Conservation (phyloP, 108 stramenopile genomes). For the Cyclotella kingstonii region DNA sequence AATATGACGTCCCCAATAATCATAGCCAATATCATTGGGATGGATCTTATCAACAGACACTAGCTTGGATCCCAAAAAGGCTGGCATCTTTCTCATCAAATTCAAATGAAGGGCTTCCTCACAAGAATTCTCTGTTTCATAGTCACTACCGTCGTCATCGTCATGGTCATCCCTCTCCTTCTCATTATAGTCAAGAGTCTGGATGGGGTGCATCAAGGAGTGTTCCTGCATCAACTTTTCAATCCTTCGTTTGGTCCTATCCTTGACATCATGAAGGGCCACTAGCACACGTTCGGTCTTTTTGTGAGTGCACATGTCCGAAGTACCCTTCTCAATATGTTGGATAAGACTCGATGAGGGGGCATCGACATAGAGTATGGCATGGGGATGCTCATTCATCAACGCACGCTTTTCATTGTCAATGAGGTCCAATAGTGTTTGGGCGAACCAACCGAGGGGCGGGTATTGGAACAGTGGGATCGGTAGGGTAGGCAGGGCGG, state of each 20-base stretch:
- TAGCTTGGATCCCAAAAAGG: slow-evolving; percentile 10
- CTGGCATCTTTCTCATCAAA: slow-evolving; percentile 5
- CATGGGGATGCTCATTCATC: slow-evolving; percentile 45
- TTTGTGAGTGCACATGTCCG: slow-evolving; percentile 33
- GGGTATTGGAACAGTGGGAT: slow-evolving; percentile 43
- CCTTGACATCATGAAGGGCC: slow-evolving; percentile 43
- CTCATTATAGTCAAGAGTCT: too few species aligned
- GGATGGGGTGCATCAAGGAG: slow-evolving; percentile 13
- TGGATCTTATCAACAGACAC: slow-evolving; percentile 57
- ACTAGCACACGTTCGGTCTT: slow-evolving; percentile 42
- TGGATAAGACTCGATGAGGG: slow-evolving; percentile 38
- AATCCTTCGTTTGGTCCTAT: slow-evolving; percentile 32
- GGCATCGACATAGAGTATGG: slow-evolving; percentile 57
- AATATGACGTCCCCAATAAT: slow-evolving; percentile 69
- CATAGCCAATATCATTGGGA: slow-evolving; percentile 69
- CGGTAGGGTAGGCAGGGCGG: slow-evolving; percentile 53
- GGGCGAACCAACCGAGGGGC: slow-evolving; percentile 60
- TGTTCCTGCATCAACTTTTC: slow-evolving; percentile 52
- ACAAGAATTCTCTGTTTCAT: neutral
- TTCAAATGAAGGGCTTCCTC: slow-evolving; percentile 1
- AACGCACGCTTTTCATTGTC: slow-evolving; percentile 56
- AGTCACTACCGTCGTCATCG: slow-evolving; percentile 17
- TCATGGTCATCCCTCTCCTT: too few species aligned
- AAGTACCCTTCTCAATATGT: slow-evolving; percentile 37
- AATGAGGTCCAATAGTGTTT: slow-evolving; percentile 47